These are phyloP conservation scores for Pleomassaria siparia DNA, from an alignment of 2,329 filamentous ascomycete genomes.

Conservation along the genomic window DNA sequence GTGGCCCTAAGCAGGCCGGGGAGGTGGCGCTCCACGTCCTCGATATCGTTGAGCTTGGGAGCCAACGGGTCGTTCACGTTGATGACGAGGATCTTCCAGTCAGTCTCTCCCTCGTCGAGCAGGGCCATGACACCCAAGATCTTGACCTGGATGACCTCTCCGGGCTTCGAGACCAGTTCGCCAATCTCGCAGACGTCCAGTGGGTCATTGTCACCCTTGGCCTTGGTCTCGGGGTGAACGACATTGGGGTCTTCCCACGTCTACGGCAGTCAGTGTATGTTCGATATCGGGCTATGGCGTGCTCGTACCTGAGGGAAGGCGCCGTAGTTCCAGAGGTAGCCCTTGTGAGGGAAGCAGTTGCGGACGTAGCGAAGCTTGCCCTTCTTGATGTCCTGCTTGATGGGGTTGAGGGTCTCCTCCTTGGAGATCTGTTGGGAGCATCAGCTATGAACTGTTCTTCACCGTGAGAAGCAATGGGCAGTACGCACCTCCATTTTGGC, in stretches of 20 bases:
- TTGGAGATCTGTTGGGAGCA: constrained; percentile 80
- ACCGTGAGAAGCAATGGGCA: constrained; percentile 15
- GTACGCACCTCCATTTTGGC: constrained; percentile 92
- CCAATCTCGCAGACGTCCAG: constrained; percentile 99
- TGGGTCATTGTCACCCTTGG: constrained; percentile 99
- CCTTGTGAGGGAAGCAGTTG: constrained; percentile 99
- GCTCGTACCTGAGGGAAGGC: constrained; percentile 88
- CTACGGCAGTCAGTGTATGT: constrained; percentile 52
- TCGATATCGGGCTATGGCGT: constrained; percentile 31
- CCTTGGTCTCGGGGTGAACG: constrained; percentile 97
- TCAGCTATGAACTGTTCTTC: constrained; percentile 18
- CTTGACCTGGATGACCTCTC: constrained; percentile 99
- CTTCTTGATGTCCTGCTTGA: constrained; percentile 99
- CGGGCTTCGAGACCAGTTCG: constrained; percentile 92
- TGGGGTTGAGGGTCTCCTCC: constrained; percentile 96
- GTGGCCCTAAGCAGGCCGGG: constrained; percentile 95
- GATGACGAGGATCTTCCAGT: constrained; percentile 99
- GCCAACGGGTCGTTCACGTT: constrained; percentile 97
- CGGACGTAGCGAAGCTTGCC: constrained; percentile 98
- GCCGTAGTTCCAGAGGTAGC: constrained; percentile 99
- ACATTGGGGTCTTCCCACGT: constrained; percentile 99
- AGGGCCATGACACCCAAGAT: constrained; percentile 98
- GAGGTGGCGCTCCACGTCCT: constrained; percentile 98
- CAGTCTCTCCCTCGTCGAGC: constrained; percentile 98
- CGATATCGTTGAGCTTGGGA: constrained; percentile 94